Evolutionary conservation across 352 stramenopile species (phyloP), one percentile per base, ranked within the genome.

Genomic region (Pythium periplocum): DNA sequence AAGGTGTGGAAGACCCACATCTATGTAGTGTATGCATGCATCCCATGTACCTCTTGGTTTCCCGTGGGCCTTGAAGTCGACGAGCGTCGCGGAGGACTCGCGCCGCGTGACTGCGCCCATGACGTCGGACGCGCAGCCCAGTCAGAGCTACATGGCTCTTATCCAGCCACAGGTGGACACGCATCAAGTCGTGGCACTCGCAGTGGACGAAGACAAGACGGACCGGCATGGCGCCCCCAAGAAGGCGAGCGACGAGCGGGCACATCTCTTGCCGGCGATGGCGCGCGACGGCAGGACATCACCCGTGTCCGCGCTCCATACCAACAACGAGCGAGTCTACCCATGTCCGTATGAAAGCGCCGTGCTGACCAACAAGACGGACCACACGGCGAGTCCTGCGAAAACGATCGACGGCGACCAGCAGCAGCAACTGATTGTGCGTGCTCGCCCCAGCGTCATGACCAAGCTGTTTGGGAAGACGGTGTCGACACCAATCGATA

Each of bases 121-220:
- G 47, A 57, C 57, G 53, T 64, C 57, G 55, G 57, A 64, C 51
- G 57, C 57, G 7, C 17, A 39, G 11, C 38, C 44, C 11, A 35
- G 48, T 32, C 56, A 54, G 30, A 35, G 17, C 8, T 7, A 11
- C 44, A 51, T 64, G 50, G 50, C 51, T 10, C 51, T 57, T 32
- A 32, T 55, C 39, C 45, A 58, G 50, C 31, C 50, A 12, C 57
- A 26, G 17, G 17, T 26, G 17, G 17, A 26, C 17, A 26, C 17
- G 17, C 17, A 26, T 26, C 17, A 26, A 26, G 36, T 54, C 17
- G 48, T 45, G 36, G 37, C 48, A 2, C 33, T 48, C 35, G 32
- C 34, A 26, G 4, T 26, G 17, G 17, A 26, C 17, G 17, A 26
- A 26, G 17, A 26, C 17, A 26, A 26, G 17, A 26, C 17, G 17